Base-by-base conservation (phyloP, 78 protist species). In the Blattamonas nauphoetae region DNA sequence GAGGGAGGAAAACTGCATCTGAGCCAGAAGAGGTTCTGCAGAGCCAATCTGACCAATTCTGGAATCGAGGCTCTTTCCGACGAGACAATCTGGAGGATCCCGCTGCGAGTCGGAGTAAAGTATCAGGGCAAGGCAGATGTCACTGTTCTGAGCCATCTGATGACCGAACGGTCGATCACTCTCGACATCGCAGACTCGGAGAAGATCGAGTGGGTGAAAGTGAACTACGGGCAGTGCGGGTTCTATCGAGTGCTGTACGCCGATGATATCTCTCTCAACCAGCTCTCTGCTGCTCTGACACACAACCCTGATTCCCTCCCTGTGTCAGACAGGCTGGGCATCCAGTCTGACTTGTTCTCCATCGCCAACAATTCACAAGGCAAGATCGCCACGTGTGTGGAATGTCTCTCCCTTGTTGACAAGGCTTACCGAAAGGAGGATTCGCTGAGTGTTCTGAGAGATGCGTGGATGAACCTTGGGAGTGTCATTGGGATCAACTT, bases 141-240 rank as follows among this genome's bases (percentile, higher is more conserved):
- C 83, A 41, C 81, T 6, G 55, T 1, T 45, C 77, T 89, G 84
- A 36, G 11, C 44, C 71, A 21, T 29, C 44, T 2, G 21, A 36
- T 33, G 41, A 86, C 43, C 33, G 89, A 0, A 1, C 45, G 86
- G 29, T n/a, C 45, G 45, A 4, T 21, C 21, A 89, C 41, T 34
- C 6, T 84, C 32, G 4, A 35, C 33, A 1, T 71, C 80, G 3
- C 2, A 32, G 45, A 45, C 38, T 29, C 71, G 11, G 71, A 11
- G 11, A 21, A 29, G 71, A 29, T 55, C 11, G 71, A 55, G n/a
- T 94, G 93, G 92, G 41, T 94, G 45, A 94, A 95, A 89, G 89
- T 93, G 88, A 94, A 94, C 91, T 44, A 45, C 32, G 93, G 86
- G 0, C 94, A 93, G 85, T 4, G 89, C 41, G 94, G 93, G 34